Percentiles rank a stretch among this genome's conserved stretches.
phyloP scores from a whole-genome alignment of 1,139 yeast genomes.

The Yamadazyma diddensiae region DNA sequence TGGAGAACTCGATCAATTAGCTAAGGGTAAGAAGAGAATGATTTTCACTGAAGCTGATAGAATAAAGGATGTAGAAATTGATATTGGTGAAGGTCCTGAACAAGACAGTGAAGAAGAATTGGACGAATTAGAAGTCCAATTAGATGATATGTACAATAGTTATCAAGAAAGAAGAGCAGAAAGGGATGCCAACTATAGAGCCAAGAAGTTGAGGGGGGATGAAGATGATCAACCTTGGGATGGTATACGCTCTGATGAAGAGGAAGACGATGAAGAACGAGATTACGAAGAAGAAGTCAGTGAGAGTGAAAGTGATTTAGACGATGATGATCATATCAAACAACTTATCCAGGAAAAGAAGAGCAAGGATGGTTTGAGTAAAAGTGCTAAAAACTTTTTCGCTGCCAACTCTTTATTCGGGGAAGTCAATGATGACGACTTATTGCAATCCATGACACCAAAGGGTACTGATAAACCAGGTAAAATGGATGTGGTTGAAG shows the following conservation, averaged over 20 bases:
- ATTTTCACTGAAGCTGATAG: constrained; percentile 58
- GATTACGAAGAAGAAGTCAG: constrained; percentile 46
- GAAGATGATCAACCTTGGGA: constrained; percentile 84
- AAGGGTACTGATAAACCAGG: constrained; percentile 1
- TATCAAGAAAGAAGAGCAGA: constrained; percentile 76
- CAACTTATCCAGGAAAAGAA: constrained; percentile 58
- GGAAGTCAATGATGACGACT: constrained; percentile 51
- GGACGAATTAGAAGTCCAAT: constrained; percentile 76
- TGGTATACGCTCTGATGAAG: constrained; percentile 59
- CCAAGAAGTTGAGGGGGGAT: constrained; percentile 79
- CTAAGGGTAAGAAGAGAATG: constrained; percentile 81
- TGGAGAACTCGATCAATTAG: constrained; percentile 70
- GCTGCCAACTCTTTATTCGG: constrained; percentile 72
- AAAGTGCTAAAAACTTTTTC: constrained; percentile 73
- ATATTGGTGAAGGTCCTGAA: constrained; percentile 36
- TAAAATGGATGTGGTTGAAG: constrained; percentile 7
- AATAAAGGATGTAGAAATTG: constrained; percentile 53
- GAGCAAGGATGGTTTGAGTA: constrained; percentile 55
- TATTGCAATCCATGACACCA: constrained; percentile 27
- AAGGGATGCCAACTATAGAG: constrained; percentile 74
- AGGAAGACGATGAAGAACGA: constrained; percentile 37
- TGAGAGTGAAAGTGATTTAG: constrained; percentile 38
- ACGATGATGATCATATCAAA: constrained; percentile 74
- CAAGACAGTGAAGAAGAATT: constrained; percentile 55
- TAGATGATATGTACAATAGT: constrained; percentile 75